Base-by-base conservation (phyloP, 163 green algal genomes). In the Prototheca cutis region DNA sequence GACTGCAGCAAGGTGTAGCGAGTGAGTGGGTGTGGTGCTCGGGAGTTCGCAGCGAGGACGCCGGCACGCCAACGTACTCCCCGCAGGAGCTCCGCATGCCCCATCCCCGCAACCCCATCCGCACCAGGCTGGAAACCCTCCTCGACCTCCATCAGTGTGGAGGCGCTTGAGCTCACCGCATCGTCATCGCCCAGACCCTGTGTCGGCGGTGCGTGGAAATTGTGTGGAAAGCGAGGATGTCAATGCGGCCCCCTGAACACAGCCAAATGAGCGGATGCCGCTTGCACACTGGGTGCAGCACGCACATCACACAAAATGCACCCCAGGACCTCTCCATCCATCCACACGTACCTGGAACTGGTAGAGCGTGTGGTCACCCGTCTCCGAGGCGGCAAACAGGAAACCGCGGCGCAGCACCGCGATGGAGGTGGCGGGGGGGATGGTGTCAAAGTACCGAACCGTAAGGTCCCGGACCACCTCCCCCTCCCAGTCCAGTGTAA, bases 401-500 rank as follows among this genome's bases (percentile, higher is more conserved):
- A 97, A 97, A 36, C 92, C 92, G n/a, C 82, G 93, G 64, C 92
- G 90, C 54, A 97, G 75, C 34, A 98, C 84, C 60, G 81, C 91
- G n/a, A 99, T 82, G 30, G 81, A 87, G 51, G 63, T 63, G 72
- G 71, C 85, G 29, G 84, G 65, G 10, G 91, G 84, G 23, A 99
- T 84, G 27, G 88, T 95, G 80, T 99, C 92, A 79, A 98, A 98
- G 80, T 97, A 97, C 73, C 94, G 92, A 59, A 98, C 73, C 55
- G 81, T 80, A 21, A 95, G 25, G 66, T 93, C 86, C 10, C 28
- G 72, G 36, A 89, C 87, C 5, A 54, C 66, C 48, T 91, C 82
- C 15, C 79, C 79, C 52, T 84, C 68, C 60, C 87, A 87, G 42
- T 84, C 67, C 48, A 98, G 74, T 2, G 85, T 90, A 28, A 94